Conservation (phyloP, 2,329 filamentous ascomycete species). For the Alternaria brassicicola region DNA sequence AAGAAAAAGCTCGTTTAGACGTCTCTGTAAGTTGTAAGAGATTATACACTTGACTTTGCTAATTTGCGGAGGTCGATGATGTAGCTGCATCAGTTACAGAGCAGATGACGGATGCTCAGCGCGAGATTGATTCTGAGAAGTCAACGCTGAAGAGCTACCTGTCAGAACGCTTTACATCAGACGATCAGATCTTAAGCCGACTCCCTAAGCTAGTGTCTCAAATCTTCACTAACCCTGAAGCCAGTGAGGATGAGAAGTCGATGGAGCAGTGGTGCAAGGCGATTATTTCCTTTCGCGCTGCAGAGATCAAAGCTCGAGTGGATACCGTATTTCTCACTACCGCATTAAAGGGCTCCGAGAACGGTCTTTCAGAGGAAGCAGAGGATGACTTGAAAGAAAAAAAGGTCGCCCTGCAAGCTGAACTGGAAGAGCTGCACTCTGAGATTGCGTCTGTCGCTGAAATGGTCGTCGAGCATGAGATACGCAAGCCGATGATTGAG, state of each 20-base stretch:
- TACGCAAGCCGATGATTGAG: slow-evolving; percentile 65
- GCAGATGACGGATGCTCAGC: slow-evolving; percentile 51
- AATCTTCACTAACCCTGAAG: slow-evolving; percentile 57
- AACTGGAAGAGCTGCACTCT: slow-evolving; percentile 71
- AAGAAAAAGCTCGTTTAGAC: slow-evolving; percentile 53
- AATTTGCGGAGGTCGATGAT: slow-evolving; percentile 36
- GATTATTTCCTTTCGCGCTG: slow-evolving; percentile 49
- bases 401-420: slow-evolving; percentile 62
- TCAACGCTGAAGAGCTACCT: slow-evolving; percentile 58
- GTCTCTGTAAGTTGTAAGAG: slow-evolving; percentile 33
- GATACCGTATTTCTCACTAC: slow-evolving; percentile 62
- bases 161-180: slow-evolving; percentile 60
- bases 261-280: slow-evolving; percentile 62
- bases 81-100: slow-evolving; percentile 36
- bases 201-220: slow-evolving; percentile 70
- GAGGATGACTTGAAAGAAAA: slow-evolving; percentile 58
- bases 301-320: slow-evolving; percentile 52
- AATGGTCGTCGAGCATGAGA: slow-evolving; percentile 73
- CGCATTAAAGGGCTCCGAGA: slow-evolving; percentile 14
- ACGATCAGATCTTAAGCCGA: slow-evolving; percentile 69
- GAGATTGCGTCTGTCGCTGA: slow-evolving; percentile 73
- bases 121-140: slow-evolving; percentile 57
- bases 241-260: slow-evolving; percentile 59
- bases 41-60: background rate
- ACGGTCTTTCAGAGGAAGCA: slow-evolving; percentile 13